Conservation (phyloP, 805 yeast species). For the Metschnikowia gelsemii region DNA sequence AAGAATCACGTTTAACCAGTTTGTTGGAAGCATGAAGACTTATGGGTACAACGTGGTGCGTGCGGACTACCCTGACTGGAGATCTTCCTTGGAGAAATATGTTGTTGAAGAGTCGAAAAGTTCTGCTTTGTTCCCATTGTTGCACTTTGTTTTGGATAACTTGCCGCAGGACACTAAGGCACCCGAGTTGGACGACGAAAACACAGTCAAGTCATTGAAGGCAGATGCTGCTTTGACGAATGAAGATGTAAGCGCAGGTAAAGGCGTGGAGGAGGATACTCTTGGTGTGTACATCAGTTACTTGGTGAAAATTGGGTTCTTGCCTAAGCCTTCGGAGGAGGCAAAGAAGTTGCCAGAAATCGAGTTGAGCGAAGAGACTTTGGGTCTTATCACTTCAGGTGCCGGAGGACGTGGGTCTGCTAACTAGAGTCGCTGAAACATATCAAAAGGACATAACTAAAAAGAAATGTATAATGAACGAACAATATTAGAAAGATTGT, state of each 20-base stretch:
- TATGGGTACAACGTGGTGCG: constrained; percentile 72
- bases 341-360: constrained; percentile 57
- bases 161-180: constrained; percentile 90
- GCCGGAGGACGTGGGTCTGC: constrained; percentile 26
- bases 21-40: constrained; percentile 57
- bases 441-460: too few species aligned
- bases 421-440: constrained; percentile 1
- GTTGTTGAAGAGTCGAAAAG: constrained; percentile 75
- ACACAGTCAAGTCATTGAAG: constrained; percentile 69
- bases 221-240: constrained; percentile 65
- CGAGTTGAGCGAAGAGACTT: constrained; percentile 53
- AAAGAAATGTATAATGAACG: too few species aligned
- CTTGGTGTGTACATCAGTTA: constrained; percentile 79
- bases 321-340: constrained; percentile 55
- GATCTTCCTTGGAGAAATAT: constrained; percentile 65
- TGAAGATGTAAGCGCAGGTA: constrained; percentile 64
- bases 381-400: constrained; percentile 28
- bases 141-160: constrained; percentile 92
- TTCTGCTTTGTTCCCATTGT: constrained; percentile 85
- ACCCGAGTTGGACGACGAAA: constrained; percentile 88
- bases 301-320: constrained; percentile 74
- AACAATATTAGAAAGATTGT: too few species aligned
- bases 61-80: constrained; percentile 78
- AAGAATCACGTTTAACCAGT: constrained; percentile 75
- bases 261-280: constrained; percentile 66